Percentiles rank a stretch among this genome's conserved stretches.
Evolutionary conservation across 208 protist species (phyloP).

Genomic region (Leptomonas seymouri): DNA sequence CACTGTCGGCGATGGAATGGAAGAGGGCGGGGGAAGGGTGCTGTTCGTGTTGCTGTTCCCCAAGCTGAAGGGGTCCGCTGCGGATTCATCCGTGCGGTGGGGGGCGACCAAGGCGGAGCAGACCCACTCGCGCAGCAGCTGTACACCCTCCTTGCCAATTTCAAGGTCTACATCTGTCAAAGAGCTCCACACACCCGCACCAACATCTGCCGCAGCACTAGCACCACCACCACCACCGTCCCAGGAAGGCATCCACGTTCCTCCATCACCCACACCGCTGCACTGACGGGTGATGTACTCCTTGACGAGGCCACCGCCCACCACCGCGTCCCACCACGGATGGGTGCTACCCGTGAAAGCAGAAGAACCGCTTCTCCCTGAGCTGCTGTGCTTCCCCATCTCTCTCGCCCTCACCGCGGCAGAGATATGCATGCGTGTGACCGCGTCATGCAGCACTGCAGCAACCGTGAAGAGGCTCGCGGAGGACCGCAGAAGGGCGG

Average conservation of each 20-base stretch:
- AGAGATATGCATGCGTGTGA: slow-evolving; percentile 30
- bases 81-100: neutral
- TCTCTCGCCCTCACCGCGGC: neutral
- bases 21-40: slow-evolving; percentile 3
- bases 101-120: neutral
- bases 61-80: neutral
- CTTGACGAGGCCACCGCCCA: slow-evolving; percentile 10
- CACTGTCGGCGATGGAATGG: slow-evolving; percentile 10
- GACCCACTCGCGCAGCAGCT: slow-evolving; percentile 7
- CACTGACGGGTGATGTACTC: slow-evolving; percentile 24
- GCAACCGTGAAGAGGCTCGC: slow-evolving; percentile 48
- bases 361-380: neutral
- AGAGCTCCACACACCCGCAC: neutral
- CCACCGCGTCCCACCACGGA: slow-evolving; percentile 9
- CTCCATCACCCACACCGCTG: neutral
- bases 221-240: neutral
- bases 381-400: neutral
- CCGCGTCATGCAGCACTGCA: slow-evolving; percentile 61
- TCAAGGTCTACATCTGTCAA: neutral
- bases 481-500: slow-evolving; percentile 27
- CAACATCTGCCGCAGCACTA: neutral
- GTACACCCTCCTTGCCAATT: neutral
- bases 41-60: slow-evolving; percentile 2
- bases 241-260: too few relatives aligned
- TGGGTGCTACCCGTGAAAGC: neutral